phyloP scores from a whole-genome alignment of 148 eudicot species.

The Selenicereus undatus region DNA sequence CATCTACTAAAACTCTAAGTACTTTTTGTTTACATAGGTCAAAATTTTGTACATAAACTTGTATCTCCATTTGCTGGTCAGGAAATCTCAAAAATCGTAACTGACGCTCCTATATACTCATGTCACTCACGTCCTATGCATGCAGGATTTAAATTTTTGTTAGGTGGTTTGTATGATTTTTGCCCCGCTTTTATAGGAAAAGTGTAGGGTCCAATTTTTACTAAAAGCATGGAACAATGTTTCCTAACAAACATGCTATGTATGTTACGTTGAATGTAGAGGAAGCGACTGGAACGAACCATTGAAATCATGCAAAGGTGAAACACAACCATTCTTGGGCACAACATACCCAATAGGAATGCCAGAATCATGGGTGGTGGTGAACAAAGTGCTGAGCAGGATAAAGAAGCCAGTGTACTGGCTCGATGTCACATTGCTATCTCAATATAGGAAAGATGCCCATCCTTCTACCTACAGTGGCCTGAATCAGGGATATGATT shows the following conservation, averaged over 20 bases:
- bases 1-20: too few relatives aligned
- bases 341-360: conserved; percentile 50
- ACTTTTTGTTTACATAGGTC: too few relatives aligned
- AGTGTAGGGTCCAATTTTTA: too few relatives aligned
- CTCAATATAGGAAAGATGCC: conserved; percentile 72
- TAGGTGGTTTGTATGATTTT: too few relatives aligned
- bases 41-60: too few relatives aligned
- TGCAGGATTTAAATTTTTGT: too few relatives aligned
- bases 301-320: conserved; percentile 44
- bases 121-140: too few relatives aligned
- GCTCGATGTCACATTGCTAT: conserved; percentile 63
- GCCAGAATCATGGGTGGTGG: conserved; percentile 40
- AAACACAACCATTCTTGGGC: conserved; percentile 47
- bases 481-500: conserved; percentile 36
- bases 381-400: conserved; percentile 55
- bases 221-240: too few relatives aligned
- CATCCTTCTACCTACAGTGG: conserved; percentile 60
- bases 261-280: conserved; percentile 28
- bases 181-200: too few relatives aligned
- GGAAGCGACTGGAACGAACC: conserved; percentile 72
- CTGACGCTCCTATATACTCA: too few relatives aligned
- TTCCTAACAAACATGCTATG: neutral
- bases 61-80: too few relatives aligned
- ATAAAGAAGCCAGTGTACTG: conserved; percentile 63
- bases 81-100: too few relatives aligned